Conservation (phyloP, 1,284 basidiomycete species). For the Ustilago cynodontis region DNA sequence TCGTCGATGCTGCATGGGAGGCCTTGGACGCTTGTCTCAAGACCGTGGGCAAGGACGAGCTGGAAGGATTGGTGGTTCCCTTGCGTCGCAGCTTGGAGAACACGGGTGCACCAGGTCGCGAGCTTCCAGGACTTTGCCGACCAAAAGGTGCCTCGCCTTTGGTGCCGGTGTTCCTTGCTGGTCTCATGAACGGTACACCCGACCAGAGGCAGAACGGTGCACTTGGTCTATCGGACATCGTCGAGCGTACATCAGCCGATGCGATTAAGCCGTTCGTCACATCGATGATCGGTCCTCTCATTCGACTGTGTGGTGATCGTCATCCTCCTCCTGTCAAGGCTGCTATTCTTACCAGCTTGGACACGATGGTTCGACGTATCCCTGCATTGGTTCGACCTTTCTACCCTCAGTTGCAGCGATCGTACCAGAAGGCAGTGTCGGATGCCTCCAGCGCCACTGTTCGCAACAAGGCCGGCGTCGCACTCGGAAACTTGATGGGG, state of each 20-base stretch:
- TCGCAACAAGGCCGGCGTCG: conserved; percentile 83
- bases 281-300: conserved; percentile 94
- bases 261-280: conserved; percentile 97
- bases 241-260: conserved; percentile 86
- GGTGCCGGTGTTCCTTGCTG: conserved; percentile 89
- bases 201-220: conserved; percentile 87
- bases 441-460: conserved; percentile 85
- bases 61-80: conserved; percentile 77
- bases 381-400: conserved; percentile 94
- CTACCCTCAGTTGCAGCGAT: conserved; percentile 96
- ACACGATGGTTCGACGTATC: conserved; percentile 73
- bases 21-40: conserved; percentile 91
- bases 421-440: conserved; percentile 92
- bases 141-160: conserved; percentile 89
- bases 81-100: conserved; percentile 89
- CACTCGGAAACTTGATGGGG: conserved; percentile 91
- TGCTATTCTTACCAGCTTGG: conserved; percentile 64
- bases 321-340: conserved; percentile 67
- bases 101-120: conserved; percentile 81
- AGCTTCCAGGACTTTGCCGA: conserved; percentile 88
- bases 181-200: conserved; percentile 73
- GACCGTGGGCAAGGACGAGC: conserved; percentile 89
- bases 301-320: conserved; percentile 72
- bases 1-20: conserved; percentile 85
- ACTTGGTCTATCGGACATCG: conserved; percentile 92